Evolutionary conservation across 2,329 filamentous ascomycete species (phyloP).

Genomic region (Fonsecaea pugnacius): DNA sequence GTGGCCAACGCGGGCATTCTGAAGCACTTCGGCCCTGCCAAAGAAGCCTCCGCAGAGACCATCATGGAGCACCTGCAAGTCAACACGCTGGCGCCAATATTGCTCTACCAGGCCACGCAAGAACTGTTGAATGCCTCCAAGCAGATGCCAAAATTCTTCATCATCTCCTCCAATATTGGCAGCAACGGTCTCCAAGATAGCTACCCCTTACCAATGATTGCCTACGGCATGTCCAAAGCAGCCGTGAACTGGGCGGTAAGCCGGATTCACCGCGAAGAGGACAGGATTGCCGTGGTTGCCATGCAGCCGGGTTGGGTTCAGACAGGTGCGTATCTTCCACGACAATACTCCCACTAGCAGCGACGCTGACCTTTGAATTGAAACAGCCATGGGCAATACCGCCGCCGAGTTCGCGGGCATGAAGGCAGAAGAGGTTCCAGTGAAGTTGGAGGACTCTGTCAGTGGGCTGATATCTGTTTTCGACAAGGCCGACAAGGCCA

Average conservation of each 20-base stretch:
- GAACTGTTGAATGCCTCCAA: constrained; percentile 42
- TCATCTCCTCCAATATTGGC: constrained; percentile 45
- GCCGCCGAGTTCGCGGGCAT: constrained; percentile 21
- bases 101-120: constrained; percentile 44
- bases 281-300: constrained; percentile 37
- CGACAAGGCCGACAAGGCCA: constrained; percentile 28
- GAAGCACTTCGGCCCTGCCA: constrained; percentile 41
- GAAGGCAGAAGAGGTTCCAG: constrained; percentile 24
- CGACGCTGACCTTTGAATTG: constrained; percentile 34
- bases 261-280: constrained; percentile 37
- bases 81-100: constrained; percentile 46
- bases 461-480: constrained; percentile 26
- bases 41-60: constrained; percentile 44
- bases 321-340: constrained; percentile 30
- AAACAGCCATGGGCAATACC: constrained; percentile 35
- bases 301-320: constrained; percentile 44
- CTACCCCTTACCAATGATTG: constrained; percentile 26
- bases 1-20: constrained; percentile 57
- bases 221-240: constrained; percentile 39
- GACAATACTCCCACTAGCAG: background rate
- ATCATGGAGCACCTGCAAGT: constrained; percentile 47
- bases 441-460: constrained; percentile 28
- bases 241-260: constrained; percentile 36
- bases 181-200: constrained; percentile 42
- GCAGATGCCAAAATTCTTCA: constrained; percentile 44